Evolutionary conservation across 805 yeast species (phyloP).

Genomic region (Wickerhamiella qilinensis): DNA sequence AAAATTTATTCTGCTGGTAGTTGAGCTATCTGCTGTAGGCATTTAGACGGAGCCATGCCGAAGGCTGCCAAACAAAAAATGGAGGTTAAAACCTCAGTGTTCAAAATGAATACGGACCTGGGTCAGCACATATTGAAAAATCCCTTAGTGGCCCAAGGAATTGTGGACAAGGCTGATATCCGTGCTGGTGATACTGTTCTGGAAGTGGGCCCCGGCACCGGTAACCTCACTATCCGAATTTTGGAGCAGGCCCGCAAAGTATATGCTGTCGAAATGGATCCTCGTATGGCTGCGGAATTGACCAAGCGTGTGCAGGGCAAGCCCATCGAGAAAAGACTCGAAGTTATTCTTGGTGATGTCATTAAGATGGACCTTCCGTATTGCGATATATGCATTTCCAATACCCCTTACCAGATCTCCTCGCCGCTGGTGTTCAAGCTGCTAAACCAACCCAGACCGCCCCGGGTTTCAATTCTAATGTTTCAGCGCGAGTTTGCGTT

Average conservation of each 20-base stretch:
- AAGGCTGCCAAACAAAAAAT: constrained; percentile 16
- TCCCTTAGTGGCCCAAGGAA: constrained; percentile 94
- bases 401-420: constrained; percentile 95
- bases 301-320: constrained; percentile 96
- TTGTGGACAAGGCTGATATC: constrained; percentile 89
- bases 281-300: constrained; percentile 98
- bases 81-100: constrained; percentile 33
- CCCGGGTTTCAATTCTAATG: constrained; percentile 89
- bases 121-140: constrained; percentile 96
- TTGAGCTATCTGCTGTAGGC: too few relatives aligned
- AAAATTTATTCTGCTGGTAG: too few relatives aligned
- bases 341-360: constrained; percentile 85
- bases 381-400: constrained; percentile 89
- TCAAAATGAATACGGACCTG: constrained; percentile 89
- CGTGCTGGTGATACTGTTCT: constrained; percentile 84
- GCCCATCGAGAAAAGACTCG: constrained; percentile 81
- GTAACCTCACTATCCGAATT: constrained; percentile 86
- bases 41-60: too few relatives aligned
- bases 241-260: constrained; percentile 85
- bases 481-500: constrained; percentile 95
- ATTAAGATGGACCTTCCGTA: constrained; percentile 91
- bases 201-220: constrained; percentile 99
- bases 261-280: constrained; percentile 97
- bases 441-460: constrained; percentile 82
- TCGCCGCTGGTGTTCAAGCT: constrained; percentile 91